Evolutionary conservation across 495 filamentous ascomycete species (phyloP).

Genomic region (Podospora pseudopauciseta): DNA sequence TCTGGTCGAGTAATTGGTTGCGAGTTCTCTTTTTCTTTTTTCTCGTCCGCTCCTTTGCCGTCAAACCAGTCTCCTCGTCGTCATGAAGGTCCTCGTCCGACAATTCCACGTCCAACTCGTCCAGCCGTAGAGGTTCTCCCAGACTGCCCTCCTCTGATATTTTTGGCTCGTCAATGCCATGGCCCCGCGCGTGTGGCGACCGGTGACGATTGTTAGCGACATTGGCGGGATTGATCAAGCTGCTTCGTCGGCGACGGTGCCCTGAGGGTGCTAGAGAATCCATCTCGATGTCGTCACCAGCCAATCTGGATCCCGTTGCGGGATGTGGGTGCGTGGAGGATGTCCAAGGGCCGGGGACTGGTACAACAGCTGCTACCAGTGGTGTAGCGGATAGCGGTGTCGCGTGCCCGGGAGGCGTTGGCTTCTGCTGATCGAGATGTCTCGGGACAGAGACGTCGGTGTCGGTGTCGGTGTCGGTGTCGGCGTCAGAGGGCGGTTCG

Average conservation of each 20-base stretch:
- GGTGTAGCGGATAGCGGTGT: not conserved
- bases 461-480: not conserved
- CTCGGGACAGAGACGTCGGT: not conserved
- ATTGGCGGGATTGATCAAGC: conserved; percentile 46
- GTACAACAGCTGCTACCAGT: conserved; percentile 10
- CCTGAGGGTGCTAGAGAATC: conserved; percentile 40
- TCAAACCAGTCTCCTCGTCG: conserved; percentile 87
- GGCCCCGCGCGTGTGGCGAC: conserved; percentile 49
- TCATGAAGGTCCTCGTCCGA: conserved; percentile 74
- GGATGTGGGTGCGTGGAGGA: conserved; percentile 2
- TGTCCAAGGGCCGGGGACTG: conserved; percentile 5
- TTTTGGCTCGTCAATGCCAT: conserved; percentile 38
- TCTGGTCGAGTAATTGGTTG: conserved; percentile 70
- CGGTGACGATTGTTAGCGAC: conserved; percentile 40
- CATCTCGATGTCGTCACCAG: conserved; percentile 47
- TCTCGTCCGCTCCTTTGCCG: conserved; percentile 62
- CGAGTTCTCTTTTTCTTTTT: conserved; percentile 61
- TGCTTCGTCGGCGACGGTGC: conserved; percentile 60
- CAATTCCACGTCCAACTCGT: conserved; percentile 28
- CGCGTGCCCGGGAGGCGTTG: not conserved
- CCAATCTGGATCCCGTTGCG: conserved; percentile 12
- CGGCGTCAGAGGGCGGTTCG: not conserved
- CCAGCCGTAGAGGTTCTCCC: conserved; percentile 23
- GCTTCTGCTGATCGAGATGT: not conserved
- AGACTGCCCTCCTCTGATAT: conserved; percentile 39